Evolutionary conservation across 768 basidiomycete genomes (phyloP).

Genomic region (Kwoniella dendrophila): DNA sequence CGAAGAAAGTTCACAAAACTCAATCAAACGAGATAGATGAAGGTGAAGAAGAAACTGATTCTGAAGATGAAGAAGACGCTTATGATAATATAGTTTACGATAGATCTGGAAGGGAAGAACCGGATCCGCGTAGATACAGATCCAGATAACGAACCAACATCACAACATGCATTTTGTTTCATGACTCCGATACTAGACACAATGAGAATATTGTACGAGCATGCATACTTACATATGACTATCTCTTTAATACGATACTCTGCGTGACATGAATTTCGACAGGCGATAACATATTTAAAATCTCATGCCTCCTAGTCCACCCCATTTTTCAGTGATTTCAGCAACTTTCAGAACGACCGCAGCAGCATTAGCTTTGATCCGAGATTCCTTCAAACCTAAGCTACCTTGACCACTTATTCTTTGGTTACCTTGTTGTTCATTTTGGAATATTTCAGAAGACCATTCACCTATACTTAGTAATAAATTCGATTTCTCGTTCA

Average conservation of each 20-base stretch:
- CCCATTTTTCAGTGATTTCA: conserved; percentile 69
- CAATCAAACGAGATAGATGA: not conserved
- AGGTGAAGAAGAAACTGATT: not conserved
- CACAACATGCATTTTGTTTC: too few species aligned
- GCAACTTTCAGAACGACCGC: conserved; percentile 81
- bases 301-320: conserved; percentile 61
- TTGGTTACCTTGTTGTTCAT: conserved; percentile 66
- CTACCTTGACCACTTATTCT: conserved; percentile 69
- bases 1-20: not conserved
- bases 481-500: conserved; percentile 73
- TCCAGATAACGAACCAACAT: too few species aligned
- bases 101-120: too few species aligned
- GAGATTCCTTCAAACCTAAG: conserved; percentile 60
- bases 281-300: conserved; percentile 5
- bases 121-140: too few species aligned
- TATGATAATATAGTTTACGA: too few species aligned
- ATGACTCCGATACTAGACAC: too few species aligned
- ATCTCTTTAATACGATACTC: too few species aligned
- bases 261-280: too few species aligned
- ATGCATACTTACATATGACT: too few species aligned
- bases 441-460: conserved; percentile 69
- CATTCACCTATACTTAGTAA: conserved; percentile 77
- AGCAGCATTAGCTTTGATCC: conserved; percentile 70
- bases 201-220: too few species aligned
- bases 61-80: not conserved